These are phyloP conservation scores for Kwoniella heveanensis DNA, from an alignment of 768 basidiomycete genomes.

Conservation along the genomic window DNA sequence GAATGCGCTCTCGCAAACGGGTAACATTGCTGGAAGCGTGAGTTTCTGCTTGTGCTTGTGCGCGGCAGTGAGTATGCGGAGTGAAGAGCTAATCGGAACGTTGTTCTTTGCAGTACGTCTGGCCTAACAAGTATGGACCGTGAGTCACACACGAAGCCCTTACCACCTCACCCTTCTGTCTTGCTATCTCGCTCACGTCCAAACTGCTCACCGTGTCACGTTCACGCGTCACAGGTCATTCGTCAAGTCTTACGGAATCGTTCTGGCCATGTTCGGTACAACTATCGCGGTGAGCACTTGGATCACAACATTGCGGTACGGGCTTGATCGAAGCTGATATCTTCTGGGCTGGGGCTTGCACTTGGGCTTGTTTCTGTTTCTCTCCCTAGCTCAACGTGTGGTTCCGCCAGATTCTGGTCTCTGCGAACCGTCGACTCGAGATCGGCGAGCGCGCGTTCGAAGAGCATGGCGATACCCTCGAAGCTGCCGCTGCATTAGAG, in stretches of 20 bases:
- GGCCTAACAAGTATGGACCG: conserved; percentile 27
- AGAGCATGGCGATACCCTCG: conserved; percentile 29
- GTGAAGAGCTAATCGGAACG: too few species aligned
- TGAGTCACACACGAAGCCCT: too few species aligned
- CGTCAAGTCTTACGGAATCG: conserved; percentile 31
- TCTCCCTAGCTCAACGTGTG: conserved; percentile 30
- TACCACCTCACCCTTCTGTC: too few species aligned
- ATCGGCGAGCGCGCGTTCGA: conserved; percentile 34
- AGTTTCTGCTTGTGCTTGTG: background rate
- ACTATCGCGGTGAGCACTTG: conserved; percentile 26
- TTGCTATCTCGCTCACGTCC: too few species aligned
- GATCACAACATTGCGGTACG: background rate
- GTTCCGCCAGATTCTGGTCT: conserved; percentile 35
- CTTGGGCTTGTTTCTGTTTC: too few species aligned
- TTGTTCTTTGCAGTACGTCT: conserved; percentile 27
- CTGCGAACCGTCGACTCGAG: conserved; percentile 28
- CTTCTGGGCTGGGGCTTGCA: too few species aligned
- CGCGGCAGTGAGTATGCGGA: too few species aligned
- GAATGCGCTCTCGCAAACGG: conserved; percentile 37
- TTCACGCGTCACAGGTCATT: conserved; percentile 24
- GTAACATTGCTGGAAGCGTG: conserved; percentile 34
- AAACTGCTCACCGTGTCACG: too few species aligned
- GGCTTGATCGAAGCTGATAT: too few species aligned
- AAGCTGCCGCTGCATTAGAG: conserved; percentile 28
- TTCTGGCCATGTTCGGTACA: conserved; percentile 31